phyloP scores from a whole-genome alignment of 306 rosid species.

The Crataegus laevigata region DNA sequence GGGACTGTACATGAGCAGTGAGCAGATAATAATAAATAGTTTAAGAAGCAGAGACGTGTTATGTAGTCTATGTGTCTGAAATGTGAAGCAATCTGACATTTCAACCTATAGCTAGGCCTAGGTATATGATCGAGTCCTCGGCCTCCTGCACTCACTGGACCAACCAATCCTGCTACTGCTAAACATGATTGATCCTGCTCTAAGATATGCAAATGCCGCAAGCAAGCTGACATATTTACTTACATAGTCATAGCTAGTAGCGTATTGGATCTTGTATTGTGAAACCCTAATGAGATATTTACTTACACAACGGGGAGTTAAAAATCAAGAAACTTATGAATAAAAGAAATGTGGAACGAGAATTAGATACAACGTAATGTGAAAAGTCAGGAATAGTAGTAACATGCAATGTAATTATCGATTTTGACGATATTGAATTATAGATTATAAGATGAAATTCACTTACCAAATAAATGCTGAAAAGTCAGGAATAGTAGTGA shows the following conservation, averaged over 20 bases:
- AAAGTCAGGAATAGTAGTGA: too few relatives aligned
- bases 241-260: neutral
- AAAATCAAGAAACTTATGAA: too few relatives aligned
- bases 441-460: too few relatives aligned
- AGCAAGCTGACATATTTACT: neutral
- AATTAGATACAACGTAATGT: neutral
- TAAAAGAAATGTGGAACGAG: neutral
- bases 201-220: neutral
- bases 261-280: neutral
- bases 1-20: neutral
- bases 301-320: too few relatives aligned
- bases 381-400: too few relatives aligned
- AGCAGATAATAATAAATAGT: neutral
- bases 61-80: neutral
- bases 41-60: neutral
- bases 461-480: too few relatives aligned
- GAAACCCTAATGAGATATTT: neutral
- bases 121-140: neutral
- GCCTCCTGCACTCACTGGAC: neutral
- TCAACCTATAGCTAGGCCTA: neutral
- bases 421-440: too few relatives aligned
- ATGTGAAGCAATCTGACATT: slow-evolving; percentile 1
- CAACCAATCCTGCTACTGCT: neutral
- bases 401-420: neutral
- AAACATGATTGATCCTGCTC: too few relatives aligned